A percentile compares a stretch with the other conserved stretches of the same genome.
phyloP scores from a whole-genome alignment of 2,329 filamentous ascomycete genomes.

The Botrytis elliptica region DNA sequence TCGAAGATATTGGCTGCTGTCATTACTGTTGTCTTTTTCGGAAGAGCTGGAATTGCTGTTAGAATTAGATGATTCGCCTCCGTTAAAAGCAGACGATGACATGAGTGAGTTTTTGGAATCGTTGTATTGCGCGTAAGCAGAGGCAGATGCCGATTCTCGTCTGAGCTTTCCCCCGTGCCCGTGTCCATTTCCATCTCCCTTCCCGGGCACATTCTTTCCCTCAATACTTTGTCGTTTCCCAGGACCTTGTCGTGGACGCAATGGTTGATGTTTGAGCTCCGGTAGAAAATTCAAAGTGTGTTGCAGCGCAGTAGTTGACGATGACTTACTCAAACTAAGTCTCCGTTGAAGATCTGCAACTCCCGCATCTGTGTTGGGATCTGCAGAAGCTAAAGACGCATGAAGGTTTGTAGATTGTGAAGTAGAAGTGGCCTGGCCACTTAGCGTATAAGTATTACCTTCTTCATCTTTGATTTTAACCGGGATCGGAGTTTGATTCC shows the following conservation, averaged over 20 bases:
- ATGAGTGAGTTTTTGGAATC: conserved; percentile 7
- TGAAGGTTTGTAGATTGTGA: conserved; percentile 4
- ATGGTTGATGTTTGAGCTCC: conserved; percentile 43
- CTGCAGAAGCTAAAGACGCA: conserved; percentile 21
- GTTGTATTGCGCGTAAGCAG: conserved; percentile 13
- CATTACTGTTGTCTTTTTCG: conserved; percentile 5
- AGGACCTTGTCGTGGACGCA: conserved; percentile 38
- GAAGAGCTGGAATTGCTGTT: conserved; percentile 23
- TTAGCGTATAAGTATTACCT: neutral
- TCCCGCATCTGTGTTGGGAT: conserved; percentile 18
- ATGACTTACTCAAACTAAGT: conserved; percentile 29
- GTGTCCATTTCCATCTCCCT: neutral
- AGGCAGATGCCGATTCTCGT: conserved; percentile 9
- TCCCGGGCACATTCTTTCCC: neutral
- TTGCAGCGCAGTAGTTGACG: conserved; percentile 24
- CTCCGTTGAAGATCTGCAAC: conserved; percentile 18
- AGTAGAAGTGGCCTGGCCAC: neutral
- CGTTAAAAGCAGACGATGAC: neutral
- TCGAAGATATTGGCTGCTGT: conserved; percentile 29
- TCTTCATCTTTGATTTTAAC: neutral
- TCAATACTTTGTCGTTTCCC: conserved; percentile 27
- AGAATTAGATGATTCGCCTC: conserved; percentile 2
- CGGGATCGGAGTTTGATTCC: conserved; percentile 5
- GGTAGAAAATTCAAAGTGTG: conserved; percentile 41
- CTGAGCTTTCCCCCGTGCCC: neutral